phyloP scores from a whole-genome alignment of 2,329 filamentous ascomycete species.

The Stemphylium vesicarium region DNA sequence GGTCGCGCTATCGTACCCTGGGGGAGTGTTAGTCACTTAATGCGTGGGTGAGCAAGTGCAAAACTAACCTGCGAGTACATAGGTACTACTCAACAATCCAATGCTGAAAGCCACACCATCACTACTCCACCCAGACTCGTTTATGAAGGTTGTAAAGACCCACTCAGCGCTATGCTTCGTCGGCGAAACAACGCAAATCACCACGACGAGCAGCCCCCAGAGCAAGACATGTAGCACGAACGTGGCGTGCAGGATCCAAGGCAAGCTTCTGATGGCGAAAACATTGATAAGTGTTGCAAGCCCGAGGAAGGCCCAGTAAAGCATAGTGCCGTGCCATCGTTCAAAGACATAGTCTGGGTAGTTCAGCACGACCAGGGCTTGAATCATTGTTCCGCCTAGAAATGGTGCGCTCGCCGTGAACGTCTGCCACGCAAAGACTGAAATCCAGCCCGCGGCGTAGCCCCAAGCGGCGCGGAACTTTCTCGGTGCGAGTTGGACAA shows the following conservation, averaged over 20 bases:
- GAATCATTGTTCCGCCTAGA: constrained; percentile 25
- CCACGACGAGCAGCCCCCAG: constrained; percentile 56
- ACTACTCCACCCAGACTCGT: constrained; percentile 51
- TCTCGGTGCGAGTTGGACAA: constrained; percentile 5
- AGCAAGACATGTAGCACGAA: constrained; percentile 55
- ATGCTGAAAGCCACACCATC: constrained; percentile 50
- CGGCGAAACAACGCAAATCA: constrained; percentile 52
- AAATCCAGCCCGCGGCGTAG: constrained; percentile 6
- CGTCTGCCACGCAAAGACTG: constrained; percentile 50
- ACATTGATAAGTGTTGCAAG: constrained; percentile 54
- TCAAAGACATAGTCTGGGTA: constrained; percentile 43
- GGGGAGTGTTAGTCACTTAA: not conserved
- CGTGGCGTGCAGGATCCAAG: constrained; percentile 24
- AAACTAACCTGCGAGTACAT: constrained; percentile 21
- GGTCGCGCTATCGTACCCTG: constrained; percentile 8
- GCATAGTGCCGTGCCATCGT: constrained; percentile 53
- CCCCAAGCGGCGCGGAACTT: constrained; percentile 1
- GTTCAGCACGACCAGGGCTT: constrained; percentile 43
- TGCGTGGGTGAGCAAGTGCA: not conserved
- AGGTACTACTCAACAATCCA: constrained; percentile 35
- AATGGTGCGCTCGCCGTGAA: constrained; percentile 30
- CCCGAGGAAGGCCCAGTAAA: constrained; percentile 47
- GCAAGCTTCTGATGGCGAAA: constrained; percentile 50
- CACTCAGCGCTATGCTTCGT: constrained; percentile 43
- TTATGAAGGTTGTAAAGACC: constrained; percentile 54